A percentile compares a stretch with the other conserved stretches of the same genome.
Conservation (phyloP, 208 protist species). For the Novymonas esmeraldas region DNA sequence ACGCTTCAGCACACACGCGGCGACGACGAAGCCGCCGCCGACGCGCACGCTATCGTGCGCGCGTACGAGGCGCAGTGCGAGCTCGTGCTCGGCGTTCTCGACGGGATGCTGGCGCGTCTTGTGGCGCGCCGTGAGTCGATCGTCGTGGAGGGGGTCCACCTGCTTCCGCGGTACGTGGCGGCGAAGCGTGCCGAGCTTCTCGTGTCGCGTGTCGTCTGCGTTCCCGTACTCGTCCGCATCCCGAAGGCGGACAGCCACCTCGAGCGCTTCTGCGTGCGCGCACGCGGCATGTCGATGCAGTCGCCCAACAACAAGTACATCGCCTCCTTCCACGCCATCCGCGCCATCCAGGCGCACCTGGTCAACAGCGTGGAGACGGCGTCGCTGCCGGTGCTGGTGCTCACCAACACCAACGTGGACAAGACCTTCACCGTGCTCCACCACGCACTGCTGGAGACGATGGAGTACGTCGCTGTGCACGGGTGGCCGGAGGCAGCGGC, state of each 20-base stretch:
- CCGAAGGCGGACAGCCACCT: conserved; percentile 83
- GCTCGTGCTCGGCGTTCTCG: conserved; percentile 11
- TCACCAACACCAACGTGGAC: conserved; percentile 93
- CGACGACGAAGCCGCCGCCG: no score
- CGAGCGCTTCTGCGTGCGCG: conserved; percentile 88
- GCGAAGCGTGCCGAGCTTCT: conserved; percentile 39
- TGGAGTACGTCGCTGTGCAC: conserved; percentile 40
- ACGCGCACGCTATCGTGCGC: conserved; percentile 6
- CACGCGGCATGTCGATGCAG: conserved; percentile 90
- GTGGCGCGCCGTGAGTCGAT: conserved; percentile 37
- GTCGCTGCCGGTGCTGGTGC: conserved; percentile 49
- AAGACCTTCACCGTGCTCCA: conserved; percentile 81
- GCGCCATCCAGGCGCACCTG: conserved; percentile 84
- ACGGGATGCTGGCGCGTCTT: conserved; percentile 16
- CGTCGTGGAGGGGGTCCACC: conserved; percentile 70
- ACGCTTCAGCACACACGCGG: background rate
- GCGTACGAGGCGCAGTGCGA: conserved; percentile 28
- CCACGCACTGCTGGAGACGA: conserved; percentile 58
- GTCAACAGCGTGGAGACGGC: conserved; percentile 27
- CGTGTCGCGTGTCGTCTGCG: conserved; percentile 38
- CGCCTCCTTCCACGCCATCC: conserved; percentile 84
- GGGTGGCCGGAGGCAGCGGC: conserved; percentile 28
- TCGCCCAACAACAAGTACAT: conserved; percentile 89
- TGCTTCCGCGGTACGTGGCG: conserved; percentile 45
- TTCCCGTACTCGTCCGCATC: conserved; percentile 77